A percentile compares a stretch with the other conserved stretches of the same genome.
phyloP scores from a whole-genome alignment of 2,329 filamentous ascomycete species.

The Periglandula ipomoeae region DNA sequence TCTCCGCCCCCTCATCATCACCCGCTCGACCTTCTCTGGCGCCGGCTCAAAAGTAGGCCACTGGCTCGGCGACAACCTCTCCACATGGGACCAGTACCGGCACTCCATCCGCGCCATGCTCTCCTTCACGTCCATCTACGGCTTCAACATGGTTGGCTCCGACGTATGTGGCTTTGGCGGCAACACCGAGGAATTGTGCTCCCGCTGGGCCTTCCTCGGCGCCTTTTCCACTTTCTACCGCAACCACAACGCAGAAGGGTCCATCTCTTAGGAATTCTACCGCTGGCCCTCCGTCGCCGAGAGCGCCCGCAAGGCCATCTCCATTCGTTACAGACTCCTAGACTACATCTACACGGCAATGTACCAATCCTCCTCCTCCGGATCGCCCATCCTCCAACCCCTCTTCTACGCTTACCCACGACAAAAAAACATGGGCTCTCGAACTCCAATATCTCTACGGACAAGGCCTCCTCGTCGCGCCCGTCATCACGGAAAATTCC shows the following conservation, averaged over 20 bases:
- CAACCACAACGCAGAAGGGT: conserved; percentile 50
- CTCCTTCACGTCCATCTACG: conserved; percentile 59
- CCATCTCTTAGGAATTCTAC: conserved; percentile 57
- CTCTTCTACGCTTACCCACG: conserved; percentile 59
- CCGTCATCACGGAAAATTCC: conserved; percentile 35
- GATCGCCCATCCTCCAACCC: conserved; percentile 58
- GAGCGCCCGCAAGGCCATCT: conserved; percentile 59
- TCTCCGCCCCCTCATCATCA: conserved; percentile 77
- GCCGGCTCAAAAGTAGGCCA: conserved; percentile 69
- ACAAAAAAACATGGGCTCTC: conserved; percentile 33
- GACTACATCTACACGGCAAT: conserved; percentile 74
- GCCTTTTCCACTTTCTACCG: conserved; percentile 64
- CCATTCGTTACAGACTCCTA: conserved; percentile 66
- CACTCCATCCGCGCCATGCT: conserved; percentile 71
- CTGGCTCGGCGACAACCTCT: conserved; percentile 72
- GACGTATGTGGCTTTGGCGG: conserved; percentile 71
- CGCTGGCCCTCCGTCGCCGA: conserved; percentile 53
- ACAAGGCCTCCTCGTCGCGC: conserved; percentile 36
- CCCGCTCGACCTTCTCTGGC: conserved; percentile 71
- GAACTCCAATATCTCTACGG: conserved; percentile 45
- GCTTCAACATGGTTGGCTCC: conserved; percentile 59
- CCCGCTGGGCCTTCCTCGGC: conserved; percentile 60
- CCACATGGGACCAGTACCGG: conserved; percentile 64
- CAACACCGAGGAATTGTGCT: conserved; percentile 55
- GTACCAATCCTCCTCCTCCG: conserved; percentile 47